Evolutionary conservation across 441 rosid genomes (phyloP), one percentile per base, ranked within the genome.

Genomic region (Populus hybrid): DNA sequence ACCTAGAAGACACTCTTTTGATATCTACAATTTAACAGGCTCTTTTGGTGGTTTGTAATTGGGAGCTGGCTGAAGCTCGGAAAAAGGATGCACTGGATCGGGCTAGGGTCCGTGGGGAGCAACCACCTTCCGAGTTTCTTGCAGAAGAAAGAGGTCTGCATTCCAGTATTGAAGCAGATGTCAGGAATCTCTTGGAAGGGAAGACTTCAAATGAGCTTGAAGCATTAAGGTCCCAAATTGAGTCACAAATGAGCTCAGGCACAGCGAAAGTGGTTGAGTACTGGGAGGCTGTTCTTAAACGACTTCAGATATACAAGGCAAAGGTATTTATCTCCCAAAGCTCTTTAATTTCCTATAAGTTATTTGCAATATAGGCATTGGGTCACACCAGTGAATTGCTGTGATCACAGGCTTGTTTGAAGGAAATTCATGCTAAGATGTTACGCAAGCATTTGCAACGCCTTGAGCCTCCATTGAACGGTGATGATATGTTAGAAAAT

Each of bases 1-100:
- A 32, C 7, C 2, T 64, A 34, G 8, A 67, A 34, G 63, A 74
- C 67, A 38, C 28, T 76, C 23, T 30, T 67, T 70, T 78, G 76
- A 78, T 38, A 18, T 64, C 26, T 80, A 74, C 76, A 75, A 67
- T 79, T 83, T 24, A 21, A 77, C 84, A 93, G 99, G 97, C 99
- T 11, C 97, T 95, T 73, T 81, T 92, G 86, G 92, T 92, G 82
- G 93, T 94, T 71, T 90, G 95, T 59, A 92, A 90, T 69, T 95
- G 98, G 99, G 99, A 94, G 87, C 89, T 95, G 69, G 93, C 98
- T 82, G 98, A 95, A 85, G 93, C 95, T 70, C 88, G 87, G 77
- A 94, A 88, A 82, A 90, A 91, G 81, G 98, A 95, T 84, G 99
- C 93, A 14, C 79, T 94, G 28, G 98, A 93, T 83, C 92, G 93